These are phyloP conservation scores for Gleditsia sinensis DNA, from an alignment of 306 rosid species.

Conservation along the genomic window DNA sequence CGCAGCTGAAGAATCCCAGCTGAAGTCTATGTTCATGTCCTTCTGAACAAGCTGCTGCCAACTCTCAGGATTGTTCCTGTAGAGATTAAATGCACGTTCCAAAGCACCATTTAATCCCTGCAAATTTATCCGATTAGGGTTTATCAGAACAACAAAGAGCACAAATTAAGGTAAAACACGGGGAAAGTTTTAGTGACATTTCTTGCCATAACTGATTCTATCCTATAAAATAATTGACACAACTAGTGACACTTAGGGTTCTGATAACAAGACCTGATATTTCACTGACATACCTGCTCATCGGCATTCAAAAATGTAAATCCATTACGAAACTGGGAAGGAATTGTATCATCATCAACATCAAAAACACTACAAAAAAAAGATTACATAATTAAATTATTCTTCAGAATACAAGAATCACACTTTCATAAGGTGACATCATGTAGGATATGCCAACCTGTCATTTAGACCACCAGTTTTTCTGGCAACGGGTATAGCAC, in stretches of 20 bases:
- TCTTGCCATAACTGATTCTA: not conserved
- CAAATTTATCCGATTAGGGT: slow-evolving; percentile 23
- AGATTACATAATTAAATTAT: slow-evolving; percentile 9
- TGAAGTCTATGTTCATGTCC: slow-evolving; percentile 83
- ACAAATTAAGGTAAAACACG: slow-evolving; percentile 5
- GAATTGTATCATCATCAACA: slow-evolving; percentile 76
- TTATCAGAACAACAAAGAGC: slow-evolving; percentile 11
- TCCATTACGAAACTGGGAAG: slow-evolving; percentile 78
- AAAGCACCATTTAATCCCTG: slow-evolving; percentile 72
- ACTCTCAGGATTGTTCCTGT: slow-evolving; percentile 48
- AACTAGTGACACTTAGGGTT: not conserved
- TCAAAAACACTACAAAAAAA: slow-evolving; percentile 79
- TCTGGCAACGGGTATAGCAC: slow-evolving; percentile 85
- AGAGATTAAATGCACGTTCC: slow-evolving; percentile 69
- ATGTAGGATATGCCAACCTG: slow-evolving; percentile 57
- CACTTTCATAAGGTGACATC: not conserved
- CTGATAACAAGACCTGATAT: not conserved
- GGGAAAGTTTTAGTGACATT: not conserved
- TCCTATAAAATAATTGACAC: slow-evolving; percentile 9
- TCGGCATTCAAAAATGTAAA: slow-evolving; percentile 73
- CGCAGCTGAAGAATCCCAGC: slow-evolving; percentile 89
- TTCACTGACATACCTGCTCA: slow-evolving; percentile 62
- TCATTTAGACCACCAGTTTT: slow-evolving; percentile 97
- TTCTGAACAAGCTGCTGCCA: slow-evolving; percentile 87
- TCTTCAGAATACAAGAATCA: slow-evolving; percentile 26